Evolutionary conservation across 768 basidiomycete genomes (phyloP).

Genomic region (Rhizopogon rudus): DNA sequence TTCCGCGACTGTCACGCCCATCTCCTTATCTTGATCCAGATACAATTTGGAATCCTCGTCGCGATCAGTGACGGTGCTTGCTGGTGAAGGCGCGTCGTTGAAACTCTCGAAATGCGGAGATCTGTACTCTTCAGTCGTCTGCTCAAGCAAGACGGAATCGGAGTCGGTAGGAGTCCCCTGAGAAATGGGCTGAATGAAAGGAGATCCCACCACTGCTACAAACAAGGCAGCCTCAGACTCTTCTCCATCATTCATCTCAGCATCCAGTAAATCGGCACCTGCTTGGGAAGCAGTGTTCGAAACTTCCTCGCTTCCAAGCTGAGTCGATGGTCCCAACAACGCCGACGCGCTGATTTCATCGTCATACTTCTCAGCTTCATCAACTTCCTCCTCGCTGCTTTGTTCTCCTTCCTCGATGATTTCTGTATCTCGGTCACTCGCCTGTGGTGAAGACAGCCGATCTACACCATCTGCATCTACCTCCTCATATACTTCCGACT

Average conservation of each 20-base stretch:
- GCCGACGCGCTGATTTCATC: constrained; percentile 25
- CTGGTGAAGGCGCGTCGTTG: neutral
- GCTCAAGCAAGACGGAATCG: neutral
- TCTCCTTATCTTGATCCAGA: neutral
- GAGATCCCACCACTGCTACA: neutral
- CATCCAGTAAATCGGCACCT: neutral
- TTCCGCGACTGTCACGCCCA: too few relatives aligned
- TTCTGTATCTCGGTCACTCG: neutral
- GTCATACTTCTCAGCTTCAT: constrained; percentile 34
- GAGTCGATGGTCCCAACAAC: constrained; percentile 13
- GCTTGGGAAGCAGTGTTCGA: neutral
- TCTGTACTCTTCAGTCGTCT: neutral
- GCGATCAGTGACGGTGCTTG: neutral
- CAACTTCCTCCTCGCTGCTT: constrained; percentile 18
- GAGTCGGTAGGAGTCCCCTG: neutral
- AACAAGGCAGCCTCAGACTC: neutral
- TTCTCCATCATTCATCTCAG: neutral
- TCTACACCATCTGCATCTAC: constrained; percentile 5
- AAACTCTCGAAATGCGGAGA: constrained; percentile 1
- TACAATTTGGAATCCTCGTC: neutral
- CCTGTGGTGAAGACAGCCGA: neutral
- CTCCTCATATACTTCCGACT: constrained; percentile 8
- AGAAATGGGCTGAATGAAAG: neutral
- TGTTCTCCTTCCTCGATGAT: constrained; percentile 2
- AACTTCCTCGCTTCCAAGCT: constrained; percentile 8